Percentiles rank a stretch among this genome's conserved stretches.
phyloP scores from a whole-genome alignment of 2,329 filamentous ascomycete species.

The Pseudogymnoascus sp. region DNA sequence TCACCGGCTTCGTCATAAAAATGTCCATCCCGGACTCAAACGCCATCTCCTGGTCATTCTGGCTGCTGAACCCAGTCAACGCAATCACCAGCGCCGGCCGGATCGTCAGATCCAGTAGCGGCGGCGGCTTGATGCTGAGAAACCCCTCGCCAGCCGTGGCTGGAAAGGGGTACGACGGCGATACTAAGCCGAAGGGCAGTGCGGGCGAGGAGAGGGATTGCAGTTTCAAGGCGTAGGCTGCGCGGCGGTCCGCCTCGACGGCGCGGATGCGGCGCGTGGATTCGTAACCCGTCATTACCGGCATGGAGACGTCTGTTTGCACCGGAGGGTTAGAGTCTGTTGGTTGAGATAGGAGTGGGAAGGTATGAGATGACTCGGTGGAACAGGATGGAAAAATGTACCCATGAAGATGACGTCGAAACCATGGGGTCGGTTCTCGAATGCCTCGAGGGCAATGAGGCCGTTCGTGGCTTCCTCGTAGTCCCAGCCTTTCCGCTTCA shows the following conservation, averaged over 20 bases:
- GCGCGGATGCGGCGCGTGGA: constrained; percentile 40
- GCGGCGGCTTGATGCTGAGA: no score
- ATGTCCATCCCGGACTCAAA: constrained; percentile 44
- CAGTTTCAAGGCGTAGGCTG: constrained; percentile 19
- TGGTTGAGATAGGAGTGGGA: no score
- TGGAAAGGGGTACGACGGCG: no score
- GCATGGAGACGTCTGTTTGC: constrained; percentile 46
- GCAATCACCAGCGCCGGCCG: constrained; percentile 38
- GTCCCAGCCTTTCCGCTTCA: constrained; percentile 25
- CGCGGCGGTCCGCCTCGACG: constrained; percentile 33
- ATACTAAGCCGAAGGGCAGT: no score
- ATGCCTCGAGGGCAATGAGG: constrained; percentile 37
- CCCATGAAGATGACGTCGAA: constrained; percentile 42
- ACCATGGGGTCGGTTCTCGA: constrained; percentile 27
- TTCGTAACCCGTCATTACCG: constrained; percentile 42
- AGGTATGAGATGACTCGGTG: no score
- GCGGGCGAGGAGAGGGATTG: constrained; percentile 15
- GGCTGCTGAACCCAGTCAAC: constrained; percentile 42
- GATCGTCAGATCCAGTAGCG: constrained; percentile 24
- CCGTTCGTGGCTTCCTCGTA: constrained; percentile 36
- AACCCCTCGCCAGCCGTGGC: no score
- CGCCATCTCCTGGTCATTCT: constrained; percentile 39
- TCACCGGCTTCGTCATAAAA: constrained; percentile 44
- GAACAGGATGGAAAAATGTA: constrained; percentile 18
- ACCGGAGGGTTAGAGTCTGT: constrained; percentile 19